Evolutionary conservation across 768 basidiomycete species (phyloP), one percentile per base, ranked within the genome.

Genomic region (Hypsizygus marmoreus): DNA sequence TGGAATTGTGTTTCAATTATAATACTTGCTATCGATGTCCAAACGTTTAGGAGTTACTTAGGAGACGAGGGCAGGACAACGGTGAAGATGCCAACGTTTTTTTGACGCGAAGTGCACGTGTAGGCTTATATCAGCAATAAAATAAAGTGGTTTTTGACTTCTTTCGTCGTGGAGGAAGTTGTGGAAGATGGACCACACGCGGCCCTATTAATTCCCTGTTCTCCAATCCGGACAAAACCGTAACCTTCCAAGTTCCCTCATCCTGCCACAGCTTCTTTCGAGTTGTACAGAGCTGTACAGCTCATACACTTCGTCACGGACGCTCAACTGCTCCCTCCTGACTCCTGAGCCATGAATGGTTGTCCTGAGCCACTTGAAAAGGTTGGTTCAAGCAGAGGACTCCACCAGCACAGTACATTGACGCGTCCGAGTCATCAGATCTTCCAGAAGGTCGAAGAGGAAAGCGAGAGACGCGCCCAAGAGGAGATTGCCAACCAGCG

Each of bases 371-470:
- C 55, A 32, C 53, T 55, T 30, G 53, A 49, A 40, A 49, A 46
- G 31, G 53, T 57, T n/a, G 28, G 22, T 32, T 16, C n/a, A n/a
- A n/a, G n/a, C n/a, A n/a, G 26, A 34, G 29, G 24, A 16, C 14
- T 17, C 29, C 12, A 5, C 10, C 24, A n/a, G 9, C 14, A 2
- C 13, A 2, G 14, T 41, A 23, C 30, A 16, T 17, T 17, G 7
- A 26, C 28, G 23, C 42, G 16, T 37, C 10, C 20, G n/a, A 3
- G 22, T 36, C 2, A 26, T 13, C 26, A 58, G 54, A 44, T 51
- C 16, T 58, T 55, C 39, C 48, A 53, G 44, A 50, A 49, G 16
- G 51, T 55, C 10, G 49, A 55, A 38, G 45, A 52, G 36, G 49
- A 52, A 40, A 49, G 36, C 25, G 57, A 56, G 30, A 49, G 47